Conservation (phyloP, 202 grass and related monocot species). For the Schoenoplectus triqueter region DNA sequence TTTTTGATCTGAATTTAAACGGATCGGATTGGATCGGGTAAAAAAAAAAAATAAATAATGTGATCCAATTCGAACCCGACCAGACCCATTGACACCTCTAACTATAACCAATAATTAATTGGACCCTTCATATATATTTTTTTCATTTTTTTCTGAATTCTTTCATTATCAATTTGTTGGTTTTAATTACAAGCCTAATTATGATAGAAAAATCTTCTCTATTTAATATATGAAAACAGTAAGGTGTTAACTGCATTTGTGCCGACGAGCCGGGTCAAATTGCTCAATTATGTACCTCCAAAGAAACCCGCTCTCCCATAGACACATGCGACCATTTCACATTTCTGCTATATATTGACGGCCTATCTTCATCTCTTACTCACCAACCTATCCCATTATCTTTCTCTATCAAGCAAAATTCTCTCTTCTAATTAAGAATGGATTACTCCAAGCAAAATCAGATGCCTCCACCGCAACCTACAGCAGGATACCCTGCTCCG, state of each 20-base stretch:
- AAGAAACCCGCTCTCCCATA: neutral
- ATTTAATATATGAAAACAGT: neutral
- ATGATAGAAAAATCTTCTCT: too few relatives aligned
- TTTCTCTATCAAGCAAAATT: neutral
- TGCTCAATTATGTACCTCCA: neutral
- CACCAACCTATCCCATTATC: neutral
- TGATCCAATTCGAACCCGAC: too few relatives aligned
- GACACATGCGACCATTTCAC: neutral
- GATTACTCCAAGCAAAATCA: slow-evolving; percentile 6
- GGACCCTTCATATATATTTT: too few relatives aligned
- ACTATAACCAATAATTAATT: too few relatives aligned
- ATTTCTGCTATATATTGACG: neutral
- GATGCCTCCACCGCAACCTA: slow-evolving; percentile 6
- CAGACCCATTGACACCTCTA: too few relatives aligned
- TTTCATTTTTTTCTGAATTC: too few relatives aligned
- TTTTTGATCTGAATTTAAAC: too few relatives aligned
- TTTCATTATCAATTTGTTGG: too few relatives aligned
- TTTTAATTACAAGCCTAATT: too few relatives aligned
- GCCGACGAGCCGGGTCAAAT: neutral
- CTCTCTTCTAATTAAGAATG: slow-evolving; percentile 12
- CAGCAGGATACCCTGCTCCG: neutral
- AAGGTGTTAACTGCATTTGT: neutral
- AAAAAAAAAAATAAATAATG: too few relatives aligned
- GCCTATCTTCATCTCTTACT: neutral
- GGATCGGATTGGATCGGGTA: too few relatives aligned